A percentile compares a stretch with the other conserved stretches of the same genome.
Conservation (phyloP, 768 basidiomycete genomes). For the Coprinopsis strossmayeri region DNA sequence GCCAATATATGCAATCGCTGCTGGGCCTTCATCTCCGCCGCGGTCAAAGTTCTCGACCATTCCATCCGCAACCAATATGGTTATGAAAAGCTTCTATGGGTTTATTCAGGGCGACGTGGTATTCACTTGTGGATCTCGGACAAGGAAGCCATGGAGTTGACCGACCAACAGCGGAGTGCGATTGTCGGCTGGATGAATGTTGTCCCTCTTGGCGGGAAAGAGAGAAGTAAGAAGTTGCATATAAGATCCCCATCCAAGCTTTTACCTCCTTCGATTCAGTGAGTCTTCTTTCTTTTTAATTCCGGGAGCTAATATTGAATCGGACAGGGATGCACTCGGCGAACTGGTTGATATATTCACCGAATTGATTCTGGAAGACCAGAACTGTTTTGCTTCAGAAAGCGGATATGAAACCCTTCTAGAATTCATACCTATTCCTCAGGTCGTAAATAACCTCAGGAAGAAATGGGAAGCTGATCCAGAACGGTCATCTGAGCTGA, state of each 20-base stretch:
- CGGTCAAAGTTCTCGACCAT: conserved; percentile 79
- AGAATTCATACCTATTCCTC: conserved; percentile 62
- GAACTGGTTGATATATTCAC: conserved; percentile 52
- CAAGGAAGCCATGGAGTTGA: conserved; percentile 77
- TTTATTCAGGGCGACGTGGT: conserved; percentile 96
- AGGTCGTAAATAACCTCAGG: conserved; percentile 40
- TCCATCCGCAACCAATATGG: conserved; percentile 86
- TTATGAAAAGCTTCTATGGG: conserved; percentile 88
- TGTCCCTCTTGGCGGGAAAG: conserved; percentile 56
- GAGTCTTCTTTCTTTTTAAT: conserved; percentile 20
- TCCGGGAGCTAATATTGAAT: not conserved
- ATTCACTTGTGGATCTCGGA: conserved; percentile 99
- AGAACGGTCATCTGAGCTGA: conserved; percentile 51
- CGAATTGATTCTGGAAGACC: conserved; percentile 69
- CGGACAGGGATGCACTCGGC: conserved; percentile 37
- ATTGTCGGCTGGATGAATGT: conserved; percentile 87
- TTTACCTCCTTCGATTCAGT: conserved; percentile 76
- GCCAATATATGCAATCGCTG: conserved; percentile 89
- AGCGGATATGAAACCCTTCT: conserved; percentile 73
- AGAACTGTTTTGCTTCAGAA: conserved; percentile 71
- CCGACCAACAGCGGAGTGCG: conserved; percentile 84
- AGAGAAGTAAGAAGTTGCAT: conserved; percentile 78
- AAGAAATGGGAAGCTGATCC: conserved; percentile 53
- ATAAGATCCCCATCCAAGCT: conserved; percentile 41
- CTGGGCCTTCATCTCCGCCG: conserved; percentile 92